phyloP scores from a whole-genome alignment of 2,329 filamentous ascomycete genomes.

The Lachnellula cervina region DNA sequence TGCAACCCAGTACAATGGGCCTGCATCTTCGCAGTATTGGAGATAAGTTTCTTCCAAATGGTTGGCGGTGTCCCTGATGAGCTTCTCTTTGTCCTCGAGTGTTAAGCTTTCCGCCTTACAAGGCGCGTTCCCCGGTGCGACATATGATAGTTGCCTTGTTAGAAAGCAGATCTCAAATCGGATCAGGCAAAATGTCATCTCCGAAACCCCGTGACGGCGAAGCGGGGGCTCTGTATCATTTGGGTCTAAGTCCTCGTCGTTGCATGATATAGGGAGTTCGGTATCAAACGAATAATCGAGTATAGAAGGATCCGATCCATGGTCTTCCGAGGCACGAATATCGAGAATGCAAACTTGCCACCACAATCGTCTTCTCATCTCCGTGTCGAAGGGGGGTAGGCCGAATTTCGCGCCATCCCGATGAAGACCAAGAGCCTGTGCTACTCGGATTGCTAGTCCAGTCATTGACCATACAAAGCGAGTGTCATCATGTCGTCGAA shows the following conservation, averaged over 20 bases:
- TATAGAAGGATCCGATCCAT: constrained; percentile 58
- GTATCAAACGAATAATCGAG: constrained; percentile 56
- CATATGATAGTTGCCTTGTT: constrained; percentile 22
- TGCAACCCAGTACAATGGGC: constrained; percentile 47
- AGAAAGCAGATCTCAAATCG: constrained; percentile 32
- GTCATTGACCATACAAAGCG: constrained; percentile 51
- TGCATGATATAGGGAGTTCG: constrained; percentile 43
- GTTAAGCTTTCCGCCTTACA: constrained; percentile 11
- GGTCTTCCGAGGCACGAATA: constrained; percentile 55
- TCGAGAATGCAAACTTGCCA: constrained; percentile 58
- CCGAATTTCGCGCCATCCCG: constrained; percentile 51
- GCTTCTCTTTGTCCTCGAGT: constrained; percentile 30
- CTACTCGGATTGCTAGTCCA: constrained; percentile 53
- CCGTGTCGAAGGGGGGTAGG: constrained; percentile 54
- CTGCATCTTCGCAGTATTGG: constrained; percentile 34
- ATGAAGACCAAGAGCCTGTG: constrained; percentile 56
- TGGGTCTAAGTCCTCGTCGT: constrained; percentile 43
- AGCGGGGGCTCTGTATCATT: constrained; percentile 24
- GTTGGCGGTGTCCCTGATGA: constrained; percentile 28
- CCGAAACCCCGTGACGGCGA: constrained; percentile 31
- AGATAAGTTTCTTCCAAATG: constrained; percentile 31
- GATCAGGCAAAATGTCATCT: constrained; percentile 36
- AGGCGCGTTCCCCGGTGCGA: constrained; percentile 17
- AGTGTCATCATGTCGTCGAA: constrained; percentile 43
- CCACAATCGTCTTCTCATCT: constrained; percentile 56